Conservation (phyloP, 768 basidiomycete species). For the Boletus edulis region DNA sequence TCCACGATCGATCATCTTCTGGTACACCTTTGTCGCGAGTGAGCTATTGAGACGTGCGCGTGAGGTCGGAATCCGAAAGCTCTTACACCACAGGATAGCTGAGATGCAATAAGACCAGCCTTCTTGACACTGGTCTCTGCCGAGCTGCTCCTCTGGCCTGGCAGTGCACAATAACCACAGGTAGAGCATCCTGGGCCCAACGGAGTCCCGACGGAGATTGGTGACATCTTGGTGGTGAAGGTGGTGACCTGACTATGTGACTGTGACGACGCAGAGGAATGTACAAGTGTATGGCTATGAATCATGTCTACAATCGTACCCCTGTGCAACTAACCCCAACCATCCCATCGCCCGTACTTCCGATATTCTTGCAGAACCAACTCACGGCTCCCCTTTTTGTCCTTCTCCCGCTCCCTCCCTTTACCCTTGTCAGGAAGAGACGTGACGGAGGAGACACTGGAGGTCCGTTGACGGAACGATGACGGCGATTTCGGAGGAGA, state of each 20-base stretch:
- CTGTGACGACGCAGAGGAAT: too few species aligned
- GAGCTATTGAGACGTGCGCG: neutral
- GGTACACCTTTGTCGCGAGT: constrained; percentile 55
- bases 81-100: constrained; percentile 53
- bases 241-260: neutral
- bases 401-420: constrained; percentile 54
- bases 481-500: constrained; percentile 47
- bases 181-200: constrained; percentile 34
- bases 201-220: constrained; percentile 28
- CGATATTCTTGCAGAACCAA: constrained; percentile 76
- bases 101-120: constrained; percentile 48
- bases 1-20: constrained; percentile 79
- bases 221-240: constrained; percentile 17
- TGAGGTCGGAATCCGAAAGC: neutral
- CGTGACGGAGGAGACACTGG: constrained; percentile 53
- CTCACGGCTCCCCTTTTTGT: constrained; percentile 56
- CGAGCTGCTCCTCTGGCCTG: constrained; percentile 46
- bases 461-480: constrained; percentile 44
- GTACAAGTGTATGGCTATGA: too few species aligned
- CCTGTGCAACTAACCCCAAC: constrained; percentile 55
- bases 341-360: constrained; percentile 86
- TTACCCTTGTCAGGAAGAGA: constrained; percentile 52
- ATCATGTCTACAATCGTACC: neutral
- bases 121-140: constrained; percentile 42
- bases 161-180: constrained; percentile 71